Conservation (phyloP, 805 yeast genomes). For the Wickerhamomyces bovis region DNA sequence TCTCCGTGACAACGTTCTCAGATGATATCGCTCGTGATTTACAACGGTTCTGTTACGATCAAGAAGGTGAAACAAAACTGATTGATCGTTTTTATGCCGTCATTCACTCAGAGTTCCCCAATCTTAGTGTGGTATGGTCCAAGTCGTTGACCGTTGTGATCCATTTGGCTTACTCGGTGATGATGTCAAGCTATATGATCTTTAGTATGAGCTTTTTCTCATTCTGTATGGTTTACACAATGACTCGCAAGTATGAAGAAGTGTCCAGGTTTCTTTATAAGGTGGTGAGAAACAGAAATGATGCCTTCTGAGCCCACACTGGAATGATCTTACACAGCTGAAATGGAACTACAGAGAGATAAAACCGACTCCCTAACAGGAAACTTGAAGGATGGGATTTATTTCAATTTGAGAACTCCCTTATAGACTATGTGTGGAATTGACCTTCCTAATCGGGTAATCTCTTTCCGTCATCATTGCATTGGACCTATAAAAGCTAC, state of each 20-base stretch:
- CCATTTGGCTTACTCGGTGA: constrained; percentile 1
- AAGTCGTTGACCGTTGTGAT: neutral
- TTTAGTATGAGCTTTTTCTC: constrained; percentile 1
- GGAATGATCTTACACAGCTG: too few relatives aligned
- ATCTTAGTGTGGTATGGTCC: neutral
- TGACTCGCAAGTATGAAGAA: constrained; percentile 1
- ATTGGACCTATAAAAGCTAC: neutral
- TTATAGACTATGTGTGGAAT: neutral
- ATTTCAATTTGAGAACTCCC: too few relatives aligned
- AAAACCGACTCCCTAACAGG: too few relatives aligned
- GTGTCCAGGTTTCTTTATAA: neutral
- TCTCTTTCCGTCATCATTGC: neutral
- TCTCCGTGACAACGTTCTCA: constrained; percentile 14
- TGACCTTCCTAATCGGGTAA: neutral
- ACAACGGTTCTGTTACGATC: neutral
- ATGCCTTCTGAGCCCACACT: neutral
- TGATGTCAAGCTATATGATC: neutral
- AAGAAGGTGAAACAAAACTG: neutral
- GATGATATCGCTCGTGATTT: constrained; percentile 15
- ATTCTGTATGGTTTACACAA: neutral
- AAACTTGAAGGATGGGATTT: too few relatives aligned
- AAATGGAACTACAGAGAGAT: too few relatives aligned
- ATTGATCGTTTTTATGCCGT: neutral
- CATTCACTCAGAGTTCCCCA: neutral
- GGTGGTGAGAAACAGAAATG: neutral